Conservation (phyloP, 768 basidiomycete genomes). For the Tylopilus vinaceipallidus region DNA sequence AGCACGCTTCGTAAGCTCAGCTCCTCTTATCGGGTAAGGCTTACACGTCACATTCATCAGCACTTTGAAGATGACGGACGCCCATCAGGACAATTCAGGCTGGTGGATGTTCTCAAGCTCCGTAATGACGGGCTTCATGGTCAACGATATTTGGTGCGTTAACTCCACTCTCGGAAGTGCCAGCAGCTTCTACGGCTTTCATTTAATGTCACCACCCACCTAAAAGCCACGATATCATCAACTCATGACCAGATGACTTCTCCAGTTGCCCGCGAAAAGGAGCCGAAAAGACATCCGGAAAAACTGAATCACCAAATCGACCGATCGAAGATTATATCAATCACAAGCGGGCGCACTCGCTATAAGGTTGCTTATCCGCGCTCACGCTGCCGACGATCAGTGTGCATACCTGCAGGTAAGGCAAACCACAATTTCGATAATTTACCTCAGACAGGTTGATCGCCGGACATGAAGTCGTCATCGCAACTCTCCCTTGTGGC, state of each 20-base stretch:
- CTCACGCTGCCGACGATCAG: no score
- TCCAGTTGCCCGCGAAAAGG: neutral
- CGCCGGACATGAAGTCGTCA: no score
- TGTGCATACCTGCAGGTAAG: no score
- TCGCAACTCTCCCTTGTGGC: no score
- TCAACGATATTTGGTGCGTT: no score
- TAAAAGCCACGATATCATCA: neutral
- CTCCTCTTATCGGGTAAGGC: neutral
- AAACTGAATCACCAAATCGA: neutral
- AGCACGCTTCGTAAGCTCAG: slow-evolving; percentile 8
- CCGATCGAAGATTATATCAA: neutral
- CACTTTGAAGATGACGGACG: no score
- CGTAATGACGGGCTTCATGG: no score
- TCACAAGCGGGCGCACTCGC: no score
- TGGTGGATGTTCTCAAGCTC: neutral
- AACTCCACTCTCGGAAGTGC: neutral
- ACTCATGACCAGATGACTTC: neutral
- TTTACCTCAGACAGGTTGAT: no score
- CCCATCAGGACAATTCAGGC: neutral
- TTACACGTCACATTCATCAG: neutral
- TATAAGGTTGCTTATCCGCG: no score
- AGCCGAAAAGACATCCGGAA: neutral
- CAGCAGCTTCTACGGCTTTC: neutral
- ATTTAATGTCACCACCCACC: neutral
- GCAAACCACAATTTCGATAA: no score